Base-by-base conservation (phyloP, 2,329 filamentous ascomycete species). In the Fonsecaea monophora region DNA sequence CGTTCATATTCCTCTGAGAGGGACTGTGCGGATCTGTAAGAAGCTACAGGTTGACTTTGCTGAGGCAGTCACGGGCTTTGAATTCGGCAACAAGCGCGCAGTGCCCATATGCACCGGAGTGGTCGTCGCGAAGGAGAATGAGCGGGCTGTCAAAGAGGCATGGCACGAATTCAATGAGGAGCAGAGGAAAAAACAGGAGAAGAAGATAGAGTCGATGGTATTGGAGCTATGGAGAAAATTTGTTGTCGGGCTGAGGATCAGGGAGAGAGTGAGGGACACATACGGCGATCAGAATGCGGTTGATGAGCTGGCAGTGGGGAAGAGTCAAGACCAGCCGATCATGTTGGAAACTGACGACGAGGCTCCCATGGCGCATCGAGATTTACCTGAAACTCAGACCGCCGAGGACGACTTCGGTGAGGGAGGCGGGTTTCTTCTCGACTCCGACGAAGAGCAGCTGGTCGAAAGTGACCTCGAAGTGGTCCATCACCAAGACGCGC, bases 61-160 rank as follows among this genome's bases (percentile, higher is more conserved):
- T 0, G 95, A 98, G 78, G 95, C 95, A 0, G 95, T 97, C 2
- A 94, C 94, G 0, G 95, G 92, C 1, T 99, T 99, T 76, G 95
- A 99, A 75, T 99, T 98, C 76, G 94, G 94, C 0, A 90, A 95
- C 73, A 90, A 95, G 67, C 94, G 95, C 85, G 95, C 95, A 4
- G 92, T 98, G 0, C 95, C 95, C 0, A 88, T 97, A 0, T 90
- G 98, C 34, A 90, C 92, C 62, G 95, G 94, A 0, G 92, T 97
- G 0, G 93, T 99, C 0, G 86, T 97, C 1, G 92, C 94, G 0
- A 86, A 88, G 69, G 94, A 96, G 78, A 85, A 97, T 71, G 87
- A 91, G 67, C 87, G 89, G 15, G 76, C 86, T 38, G 85, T 97
- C 0, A 87, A 92, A 76, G 90, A 92, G 74, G 90, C 94, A 69